Conservation (phyloP, 331 rosid genomes). For the Saraca asoca region DNA sequence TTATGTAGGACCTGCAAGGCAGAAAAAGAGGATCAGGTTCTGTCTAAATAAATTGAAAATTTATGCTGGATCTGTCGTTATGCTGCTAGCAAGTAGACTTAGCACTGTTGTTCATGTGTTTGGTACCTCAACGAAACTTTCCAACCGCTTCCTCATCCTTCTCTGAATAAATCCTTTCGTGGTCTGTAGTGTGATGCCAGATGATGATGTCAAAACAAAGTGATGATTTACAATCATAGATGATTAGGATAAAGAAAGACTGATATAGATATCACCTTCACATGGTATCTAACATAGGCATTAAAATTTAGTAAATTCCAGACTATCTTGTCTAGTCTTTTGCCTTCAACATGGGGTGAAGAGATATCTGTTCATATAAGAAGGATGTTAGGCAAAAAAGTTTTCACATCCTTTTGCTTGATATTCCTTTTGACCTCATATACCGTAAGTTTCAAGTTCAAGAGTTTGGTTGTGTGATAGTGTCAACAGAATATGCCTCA, state of each 20-base stretch:
- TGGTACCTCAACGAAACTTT: slow-evolving; percentile 66
- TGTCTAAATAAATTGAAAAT: slow-evolving; percentile 1
- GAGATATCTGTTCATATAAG: slow-evolving; percentile 55
- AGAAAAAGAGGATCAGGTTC: slow-evolving; percentile 29
- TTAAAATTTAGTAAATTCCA: slow-evolving; percentile 85
- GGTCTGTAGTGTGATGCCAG: slow-evolving; percentile 45
- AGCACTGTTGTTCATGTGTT: background rate
- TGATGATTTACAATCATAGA: slow-evolving; percentile 9
- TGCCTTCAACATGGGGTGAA: slow-evolving; percentile 60
- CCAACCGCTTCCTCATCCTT: slow-evolving; percentile 82
- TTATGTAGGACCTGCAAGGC: slow-evolving; percentile 59
- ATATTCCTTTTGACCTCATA: slow-evolving; percentile 16
- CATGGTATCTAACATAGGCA: slow-evolving; percentile 71
- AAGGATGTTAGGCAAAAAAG: slow-evolving; percentile 20
- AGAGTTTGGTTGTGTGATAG: background rate
- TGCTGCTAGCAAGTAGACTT: slow-evolving; percentile 9
- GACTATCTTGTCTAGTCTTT: slow-evolving; percentile 71
- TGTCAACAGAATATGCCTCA: slow-evolving; percentile 10
- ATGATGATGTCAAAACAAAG: slow-evolving; percentile 8
- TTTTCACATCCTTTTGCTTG: slow-evolving; percentile 12
- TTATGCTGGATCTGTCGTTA: slow-evolving; percentile 1
- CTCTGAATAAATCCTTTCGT: slow-evolving; percentile 83
- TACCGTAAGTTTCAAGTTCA: slow-evolving; percentile 20
- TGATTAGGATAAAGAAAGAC: background rate
- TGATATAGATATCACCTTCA: slow-evolving; percentile 57